Evolutionary conservation across 495 filamentous ascomycete genomes (phyloP), one percentile per base, ranked within the genome.

Genomic region (Podospora bellae-mahoneyi): DNA sequence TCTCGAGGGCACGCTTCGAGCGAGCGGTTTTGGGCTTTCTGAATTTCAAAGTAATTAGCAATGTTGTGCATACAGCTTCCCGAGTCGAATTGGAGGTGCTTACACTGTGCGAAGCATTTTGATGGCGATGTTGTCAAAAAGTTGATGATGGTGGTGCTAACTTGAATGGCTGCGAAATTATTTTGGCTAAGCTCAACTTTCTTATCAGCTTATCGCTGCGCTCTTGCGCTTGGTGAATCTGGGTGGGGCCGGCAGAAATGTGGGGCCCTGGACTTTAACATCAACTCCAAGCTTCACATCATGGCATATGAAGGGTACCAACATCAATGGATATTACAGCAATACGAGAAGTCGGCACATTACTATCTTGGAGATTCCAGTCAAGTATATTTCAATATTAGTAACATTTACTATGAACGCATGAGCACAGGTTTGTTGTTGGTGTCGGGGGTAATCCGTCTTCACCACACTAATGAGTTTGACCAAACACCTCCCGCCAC

Each of bases 11-110:
- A 66, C 95, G 90, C 84, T 94, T 96, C 55, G 92, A 94, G 84
- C 95, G 93, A 66, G 94, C 93, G 77, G 92, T 97, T 72, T 91
- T 89, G 68, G 95, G 93, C 86, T 96, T 95, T 76, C 91, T 94
- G 73, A 30, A 58, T 5, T 23, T 5, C 34, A n/a, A 16, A 54
- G 19, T 39, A 7, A 67, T 65, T 3, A 65, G 60, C 32, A 19
- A 19, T 18, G 32, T 19, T 19, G 6, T 74, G 65, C 54, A 56
- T n/a, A 44, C n/a, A 30, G 54, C n/a, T n/a, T 53, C 2, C 4
- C 3, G 5, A 0, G 5, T 15, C 19, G 19, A 13, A 59, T 44
- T 19, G 30, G 26, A 28, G 19, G 18, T n/a, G 44, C 32, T 19
- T 73, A 74, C 77, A 76, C 66, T 74, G 75, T 76, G 58, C 79